These are phyloP conservation scores for Fomitopsis betulina DNA, from an alignment of 1,284 basidiomycete genomes.

Conservation along the genomic window DNA sequence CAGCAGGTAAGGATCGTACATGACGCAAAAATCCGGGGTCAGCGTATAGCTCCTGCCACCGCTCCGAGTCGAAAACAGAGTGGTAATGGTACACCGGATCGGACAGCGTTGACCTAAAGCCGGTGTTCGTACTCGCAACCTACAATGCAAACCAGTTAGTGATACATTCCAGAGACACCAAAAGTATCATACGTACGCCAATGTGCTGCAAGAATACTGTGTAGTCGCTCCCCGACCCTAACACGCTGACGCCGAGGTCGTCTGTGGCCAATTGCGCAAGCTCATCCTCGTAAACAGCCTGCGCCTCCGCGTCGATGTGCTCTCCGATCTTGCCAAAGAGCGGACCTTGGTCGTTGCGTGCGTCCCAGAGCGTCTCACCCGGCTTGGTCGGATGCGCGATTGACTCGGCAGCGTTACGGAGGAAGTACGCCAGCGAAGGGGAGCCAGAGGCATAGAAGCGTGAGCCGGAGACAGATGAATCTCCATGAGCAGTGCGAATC, in stretches of 20 bases:
- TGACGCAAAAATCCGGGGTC: conserved; percentile 73
- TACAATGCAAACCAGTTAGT: conserved; percentile 17
- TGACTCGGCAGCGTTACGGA: conserved; percentile 61
- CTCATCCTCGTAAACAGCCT: conserved; percentile 21
- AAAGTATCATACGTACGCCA: conserved; percentile 29
- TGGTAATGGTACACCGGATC: conserved; percentile 76
- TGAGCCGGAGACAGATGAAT: conserved; percentile 67
- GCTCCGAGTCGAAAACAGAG: conserved; percentile 70
- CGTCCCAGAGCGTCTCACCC: conserved; percentile 61
- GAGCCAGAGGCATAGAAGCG: conserved; percentile 51
- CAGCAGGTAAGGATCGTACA: conserved; percentile 28
- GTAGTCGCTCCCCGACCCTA: conserved; percentile 66
- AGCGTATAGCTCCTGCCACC: conserved; percentile 69
- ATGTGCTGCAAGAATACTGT: conserved; percentile 70
- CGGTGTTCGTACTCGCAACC: conserved; percentile 47
- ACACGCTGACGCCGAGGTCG: conserved; percentile 30
- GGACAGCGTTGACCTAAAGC: conserved; percentile 40
- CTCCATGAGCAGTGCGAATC: conserved; percentile 24
- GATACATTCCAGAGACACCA: neutral
- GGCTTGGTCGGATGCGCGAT: conserved; percentile 59
- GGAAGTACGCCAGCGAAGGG: conserved; percentile 76
- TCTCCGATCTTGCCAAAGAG: conserved; percentile 31
- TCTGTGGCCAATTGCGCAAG: conserved; percentile 20
- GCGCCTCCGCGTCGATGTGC: conserved; percentile 24
- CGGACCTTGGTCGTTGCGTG: conserved; percentile 49